Percentiles rank a stretch among this genome's conserved stretches.
These are phyloP conservation scores for Colletotrichum viniferum DNA, from an alignment of 2,329 filamentous ascomycete genomes.

Conservation along the genomic window DNA sequence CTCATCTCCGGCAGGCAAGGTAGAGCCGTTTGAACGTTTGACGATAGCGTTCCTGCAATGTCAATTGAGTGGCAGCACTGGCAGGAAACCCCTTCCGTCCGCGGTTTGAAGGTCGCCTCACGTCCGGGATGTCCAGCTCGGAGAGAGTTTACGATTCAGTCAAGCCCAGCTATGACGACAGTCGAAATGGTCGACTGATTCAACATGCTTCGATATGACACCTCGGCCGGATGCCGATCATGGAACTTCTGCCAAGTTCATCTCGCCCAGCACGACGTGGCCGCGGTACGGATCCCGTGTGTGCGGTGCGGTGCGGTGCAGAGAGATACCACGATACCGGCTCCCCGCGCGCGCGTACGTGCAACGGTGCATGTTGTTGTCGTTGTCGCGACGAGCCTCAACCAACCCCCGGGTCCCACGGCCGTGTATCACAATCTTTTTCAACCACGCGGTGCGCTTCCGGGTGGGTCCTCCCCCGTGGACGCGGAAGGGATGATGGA, in stretches of 20 bases:
- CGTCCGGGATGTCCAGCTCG: slow-evolving; percentile 9
- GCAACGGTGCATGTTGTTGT: neutral
- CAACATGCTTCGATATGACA: slow-evolving; percentile 5
- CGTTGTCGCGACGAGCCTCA: neutral
- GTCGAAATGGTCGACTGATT: slow-evolving; percentile 9
- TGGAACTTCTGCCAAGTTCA: slow-evolving; percentile 17
- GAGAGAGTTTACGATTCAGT: slow-evolving; percentile 14
- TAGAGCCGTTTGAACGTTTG: neutral
- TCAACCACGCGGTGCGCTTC: slow-evolving; percentile 1
- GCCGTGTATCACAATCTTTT: slow-evolving; percentile 18
- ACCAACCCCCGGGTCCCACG: neutral
- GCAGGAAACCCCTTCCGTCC: neutral
- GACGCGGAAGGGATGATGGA: neutral
- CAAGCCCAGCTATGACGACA: slow-evolving; percentile 7
- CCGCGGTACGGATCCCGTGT: neutral
- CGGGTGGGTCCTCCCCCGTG: neutral
- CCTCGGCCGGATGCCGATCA: slow-evolving; percentile 20
- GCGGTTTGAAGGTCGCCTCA: slow-evolving; percentile 18
- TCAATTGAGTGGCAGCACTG: neutral
- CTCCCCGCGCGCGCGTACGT: neutral
- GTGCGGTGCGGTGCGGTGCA: neutral
- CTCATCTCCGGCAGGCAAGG: slow-evolving; percentile 20
- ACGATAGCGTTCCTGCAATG: slow-evolving; percentile 12
- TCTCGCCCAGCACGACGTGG: neutral
- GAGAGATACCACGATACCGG: neutral